Conservation (phyloP, 2,329 filamentous ascomycete genomes). For the Neopestalotiopsis clavispora region DNA sequence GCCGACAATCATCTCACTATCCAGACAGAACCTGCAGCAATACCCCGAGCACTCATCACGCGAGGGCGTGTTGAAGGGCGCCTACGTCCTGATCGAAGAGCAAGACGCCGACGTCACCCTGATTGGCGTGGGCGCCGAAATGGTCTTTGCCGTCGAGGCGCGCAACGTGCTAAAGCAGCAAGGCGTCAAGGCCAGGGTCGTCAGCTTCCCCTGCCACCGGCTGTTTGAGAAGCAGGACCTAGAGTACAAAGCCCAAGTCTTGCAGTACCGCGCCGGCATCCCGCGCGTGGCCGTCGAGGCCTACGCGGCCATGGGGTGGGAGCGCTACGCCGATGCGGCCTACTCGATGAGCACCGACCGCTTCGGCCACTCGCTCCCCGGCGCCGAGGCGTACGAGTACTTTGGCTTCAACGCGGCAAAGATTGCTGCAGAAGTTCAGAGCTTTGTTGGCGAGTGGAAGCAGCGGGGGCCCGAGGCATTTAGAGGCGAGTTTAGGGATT, state of each 20-base stretch:
- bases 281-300: constrained; percentile 65
- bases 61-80: constrained; percentile 42
- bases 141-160: constrained; percentile 47
- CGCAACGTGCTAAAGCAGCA: constrained; percentile 41
- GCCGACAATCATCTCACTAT: constrained; percentile 49
- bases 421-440: constrained; percentile 14
- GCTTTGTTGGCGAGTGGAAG: constrained; percentile 17
- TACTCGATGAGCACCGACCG: constrained; percentile 58
- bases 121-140: constrained; percentile 42
- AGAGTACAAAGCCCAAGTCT: constrained; percentile 50
- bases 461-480: constrained; percentile 6
- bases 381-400: constrained; percentile 57
- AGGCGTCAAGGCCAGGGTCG: constrained; percentile 42
- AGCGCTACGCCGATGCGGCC: constrained; percentile 68
- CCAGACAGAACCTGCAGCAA: constrained; percentile 44
- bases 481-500: not conserved
- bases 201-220: constrained; percentile 51
- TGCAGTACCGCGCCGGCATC: constrained; percentile 52
- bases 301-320: constrained; percentile 63
- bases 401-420: constrained; percentile 54
- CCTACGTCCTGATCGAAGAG: constrained; percentile 42
- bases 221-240: constrained; percentile 47
- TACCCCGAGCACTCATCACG: constrained; percentile 35
- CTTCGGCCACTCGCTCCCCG: constrained; percentile 61
- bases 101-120: constrained; percentile 43